Evolutionary conservation across 257 asterid genomes (phyloP), one percentile per base, ranked within the genome.

Genomic region (Solanum megistacrolobum): DNA sequence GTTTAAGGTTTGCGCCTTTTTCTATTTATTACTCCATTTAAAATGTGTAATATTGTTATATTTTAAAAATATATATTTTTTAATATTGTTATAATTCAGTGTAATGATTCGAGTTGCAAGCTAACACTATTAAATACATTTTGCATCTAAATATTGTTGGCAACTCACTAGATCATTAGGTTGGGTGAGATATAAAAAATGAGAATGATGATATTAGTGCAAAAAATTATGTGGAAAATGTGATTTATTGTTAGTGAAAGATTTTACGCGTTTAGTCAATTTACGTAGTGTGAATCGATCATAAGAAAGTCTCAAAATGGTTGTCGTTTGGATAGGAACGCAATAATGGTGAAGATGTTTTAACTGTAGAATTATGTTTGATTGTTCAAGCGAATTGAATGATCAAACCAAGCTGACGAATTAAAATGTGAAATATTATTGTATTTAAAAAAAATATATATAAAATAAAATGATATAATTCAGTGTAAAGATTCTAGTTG

Each of bases 361-460:
- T 9, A 4, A 62, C 12, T 23, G 27, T 23, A 62, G 3, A n/a
- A 23, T 9, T 1, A 9, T 62, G 1, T 2, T 25, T 62, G 31
- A 9, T 1, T 23, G 16, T 2, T n/a, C 1, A n/a, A 60, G 25
- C 6, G 1, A 60, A 60, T 60, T 4, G 16, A 62, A 62, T 60
- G 7, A 62, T 62, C 1, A 9, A 4, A 0, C 3, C 16, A 4
- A 25, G 9, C 1, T 10, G 6, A 4, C 18, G 0, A 27, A 27
- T 5, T 5, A 52, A 52, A 52, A 16, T 52, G 10, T 52, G 62
- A 2, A 68, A 0, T 27, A 68, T 12, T 68, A 6, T 12, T 68
- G 0, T 2, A 52, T 52, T 18, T 16, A 0, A 16, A 52, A 52
- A 13, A 48, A 5, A 52, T 16, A 52, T 52, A 6, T 52, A 48